Evolutionary conservation across 805 yeast species (phyloP).

Genomic region (Saturnispora mendoncae): DNA sequence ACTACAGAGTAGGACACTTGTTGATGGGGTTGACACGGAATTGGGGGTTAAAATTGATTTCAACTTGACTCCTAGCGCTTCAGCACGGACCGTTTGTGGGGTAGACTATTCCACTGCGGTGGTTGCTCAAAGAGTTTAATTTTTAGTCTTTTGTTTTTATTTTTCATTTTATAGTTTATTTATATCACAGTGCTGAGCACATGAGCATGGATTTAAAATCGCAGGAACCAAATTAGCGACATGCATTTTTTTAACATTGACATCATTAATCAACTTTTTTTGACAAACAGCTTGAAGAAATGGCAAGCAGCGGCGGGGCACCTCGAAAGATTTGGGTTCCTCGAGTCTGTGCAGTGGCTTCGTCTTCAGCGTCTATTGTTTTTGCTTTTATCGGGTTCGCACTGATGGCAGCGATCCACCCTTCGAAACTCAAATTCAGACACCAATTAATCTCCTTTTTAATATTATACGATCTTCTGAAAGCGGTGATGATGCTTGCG

Average conservation of each 20-base stretch:
- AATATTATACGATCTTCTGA: conserved; percentile 64
- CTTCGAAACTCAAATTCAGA: conserved; percentile 51
- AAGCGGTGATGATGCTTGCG: conserved; percentile 57
- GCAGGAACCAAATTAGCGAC: no score
- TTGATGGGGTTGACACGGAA: conserved; percentile 9
- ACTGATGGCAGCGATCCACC: conserved; percentile 53
- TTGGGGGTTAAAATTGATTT: conserved; percentile 8
- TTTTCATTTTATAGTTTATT: no score
- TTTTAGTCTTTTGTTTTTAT: no score
- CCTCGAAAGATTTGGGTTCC: background rate
- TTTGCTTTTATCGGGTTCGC: conserved; percentile 56
- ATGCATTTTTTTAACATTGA: background rate
- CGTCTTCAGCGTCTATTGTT: conserved; percentile 41
- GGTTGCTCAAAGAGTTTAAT: conserved; percentile 2
- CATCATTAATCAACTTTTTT: background rate
- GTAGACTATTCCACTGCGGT: conserved; percentile 9
- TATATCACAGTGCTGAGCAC: background rate
- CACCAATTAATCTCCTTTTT: conserved; percentile 63
- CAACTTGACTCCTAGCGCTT: no score
- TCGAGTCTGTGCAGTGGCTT: conserved; percentile 37
- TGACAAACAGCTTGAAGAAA: background rate
- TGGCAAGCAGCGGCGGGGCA: background rate
- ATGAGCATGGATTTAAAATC: no score
- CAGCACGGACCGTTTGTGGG: conserved; percentile 8
- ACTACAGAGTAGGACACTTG: conserved; percentile 1